Percentiles rank a stretch among this genome's conserved stretches.
These are phyloP conservation scores for Keithomyces neogunnii DNA, from an alignment of 2,329 filamentous ascomycete species.

Conservation along the genomic window DNA sequence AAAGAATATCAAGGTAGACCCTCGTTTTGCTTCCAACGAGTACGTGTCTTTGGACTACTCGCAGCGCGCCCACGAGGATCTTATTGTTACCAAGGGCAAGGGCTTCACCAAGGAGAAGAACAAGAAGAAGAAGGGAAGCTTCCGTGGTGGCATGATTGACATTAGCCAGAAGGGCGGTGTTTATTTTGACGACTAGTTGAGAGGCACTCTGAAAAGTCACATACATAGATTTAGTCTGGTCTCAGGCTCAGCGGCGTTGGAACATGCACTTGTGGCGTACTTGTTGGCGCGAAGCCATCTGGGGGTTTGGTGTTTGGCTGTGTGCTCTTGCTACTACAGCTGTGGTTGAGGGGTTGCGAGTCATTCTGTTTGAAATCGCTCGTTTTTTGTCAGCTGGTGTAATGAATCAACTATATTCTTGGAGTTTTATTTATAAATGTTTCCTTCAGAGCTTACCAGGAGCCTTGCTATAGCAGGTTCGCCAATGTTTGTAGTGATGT, in stretches of 20 bases:
- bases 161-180: slow-evolving; percentile 73
- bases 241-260: not conserved
- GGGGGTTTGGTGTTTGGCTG: not conserved
- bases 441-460: no score
- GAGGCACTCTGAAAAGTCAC: not conserved
- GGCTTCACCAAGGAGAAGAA: slow-evolving; percentile 99
- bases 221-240: not conserved
- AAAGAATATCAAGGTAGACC: slow-evolving; percentile 59
- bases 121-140: slow-evolving; percentile 90
- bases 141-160: slow-evolving; percentile 83
- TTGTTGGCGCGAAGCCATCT: not conserved
- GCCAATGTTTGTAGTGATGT: no score
- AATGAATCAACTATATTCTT: no score
- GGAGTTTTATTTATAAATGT: no score
- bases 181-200: slow-evolving; percentile 79
- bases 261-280: not conserved
- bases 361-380: no score
- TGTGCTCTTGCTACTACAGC: not conserved
- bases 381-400: no score
- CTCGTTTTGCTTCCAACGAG: slow-evolving; percentile 65
- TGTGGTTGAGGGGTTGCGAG: no score
- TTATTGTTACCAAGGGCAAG: slow-evolving; percentile 88
- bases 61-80: slow-evolving; percentile 75
- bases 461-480: no score
- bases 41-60: slow-evolving; percentile 85